Evolutionary conservation across 192 early-diverging fungal species (phyloP), one percentile per base, ranked within the genome.

Genomic region (Gigaspora rosea): DNA sequence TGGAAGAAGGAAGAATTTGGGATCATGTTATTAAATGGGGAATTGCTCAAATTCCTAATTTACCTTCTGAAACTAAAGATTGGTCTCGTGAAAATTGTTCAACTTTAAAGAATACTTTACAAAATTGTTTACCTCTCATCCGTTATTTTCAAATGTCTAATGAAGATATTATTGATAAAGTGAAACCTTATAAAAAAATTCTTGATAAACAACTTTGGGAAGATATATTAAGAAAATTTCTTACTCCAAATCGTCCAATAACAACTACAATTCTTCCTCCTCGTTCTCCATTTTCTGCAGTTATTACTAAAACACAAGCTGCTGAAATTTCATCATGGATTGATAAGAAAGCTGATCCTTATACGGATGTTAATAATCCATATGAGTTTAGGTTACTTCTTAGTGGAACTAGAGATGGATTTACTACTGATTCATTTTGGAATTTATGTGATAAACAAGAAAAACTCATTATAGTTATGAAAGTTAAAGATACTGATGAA

Each of bases 1-100:
- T 71, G 49, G 11, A 22, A 16, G 69, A 71, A 52, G 22, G n/a
- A 13, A 10, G 51, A 52, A 22, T 71, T 18, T 71, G 69, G 69
- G 51, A 50, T 16, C 10, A 54, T 54, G 51, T 33, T 6, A n/a
- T 71, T 8, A 54, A 8, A 52, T 71, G 69, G 69, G 69, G 69
- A 56, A 16, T 56, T 33, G 51, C 69, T 16, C 47, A 71, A 13
- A 71, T n/a, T 52, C 10, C 47, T 7, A 33, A 33, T 27, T 22
- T 71, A n/a, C 4, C 22, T 32, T 8, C 11, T 33, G 27, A 54
- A 6, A 12, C 10, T 16, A 20, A 9, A 8, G 15, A 33, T 15
- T 56, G 41, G 41, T 0, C 47, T 32, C n/a, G n/a, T 10, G 47
- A 49, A 6, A 22, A 71, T 54, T 52, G n/a, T 2, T 11, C 3